Evolutionary conservation across 352 stramenopile species (phyloP), one percentile per base, ranked within the genome.

Genomic region (Aphanomyces euteiches): DNA sequence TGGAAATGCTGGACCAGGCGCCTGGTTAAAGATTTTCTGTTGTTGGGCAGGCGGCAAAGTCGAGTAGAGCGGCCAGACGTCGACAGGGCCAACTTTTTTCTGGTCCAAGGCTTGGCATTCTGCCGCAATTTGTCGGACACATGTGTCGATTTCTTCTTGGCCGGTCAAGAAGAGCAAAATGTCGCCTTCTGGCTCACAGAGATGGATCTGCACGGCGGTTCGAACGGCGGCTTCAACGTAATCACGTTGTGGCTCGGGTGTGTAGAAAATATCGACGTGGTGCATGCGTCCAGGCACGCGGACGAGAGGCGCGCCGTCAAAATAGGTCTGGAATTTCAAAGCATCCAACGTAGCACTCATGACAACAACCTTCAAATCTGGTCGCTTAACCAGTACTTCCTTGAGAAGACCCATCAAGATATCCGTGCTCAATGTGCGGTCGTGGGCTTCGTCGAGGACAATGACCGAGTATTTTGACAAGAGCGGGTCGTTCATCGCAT

Each of bases 111-210:
- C 66, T 40, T 76, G 19, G n/a, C 43, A 66, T 53, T 76, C 67
- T n/a, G 47, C 65, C 3, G 66, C 21, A 28, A 73, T 73, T 54
- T 73, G 67, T 4, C 56, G 12, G 8, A 63, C 53, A 19, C 83
- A 88, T 69, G 96, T 84, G 67, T 99, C 96, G 74, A 99, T 99
- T 82, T 99, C 98, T 72, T 97, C 83, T 74, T 99, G 97, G 72
- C 98, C 98, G 8, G 97, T 99, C 21, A 99, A 79, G 77, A 99
- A 99, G 2, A 99, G 79, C n/a, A 99, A 76, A 40, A 99, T 96
- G 79, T 99, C 97, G 53, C 98, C 97, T 56, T 97, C 89, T 5
- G 83, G 88, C 77, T 99, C 97, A 73, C 90, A 98, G 72, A 98
- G 84, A 82, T 99, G 97, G 75, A 99, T 99, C 78, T 99, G 93